phyloP scores from a whole-genome alignment of 768 basidiomycete species.

The Rickenella mellea region DNA sequence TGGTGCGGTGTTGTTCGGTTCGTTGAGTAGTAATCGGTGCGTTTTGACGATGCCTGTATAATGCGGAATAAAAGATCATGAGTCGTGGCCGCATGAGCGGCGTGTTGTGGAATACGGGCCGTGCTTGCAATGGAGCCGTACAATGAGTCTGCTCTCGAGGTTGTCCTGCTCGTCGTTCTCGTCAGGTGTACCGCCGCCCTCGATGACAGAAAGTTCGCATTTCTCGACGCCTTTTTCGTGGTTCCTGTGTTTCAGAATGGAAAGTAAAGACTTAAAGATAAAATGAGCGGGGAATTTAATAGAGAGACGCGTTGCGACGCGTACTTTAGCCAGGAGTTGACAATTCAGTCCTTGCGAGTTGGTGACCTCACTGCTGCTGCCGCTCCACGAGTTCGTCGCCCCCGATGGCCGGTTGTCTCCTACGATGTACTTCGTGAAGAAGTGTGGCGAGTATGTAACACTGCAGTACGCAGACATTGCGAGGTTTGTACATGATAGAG shows the following conservation, averaged over 20 bases:
- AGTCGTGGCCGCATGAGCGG: neutral
- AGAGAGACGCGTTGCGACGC: no score
- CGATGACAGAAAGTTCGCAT: constrained; percentile 64
- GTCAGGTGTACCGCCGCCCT: constrained; percentile 24
- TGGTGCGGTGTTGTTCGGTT: constrained; percentile 48
- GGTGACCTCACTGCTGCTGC: constrained; percentile 2
- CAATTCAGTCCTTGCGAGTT: constrained; percentile 42
- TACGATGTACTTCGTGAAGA: constrained; percentile 62
- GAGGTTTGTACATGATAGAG: constrained; percentile 68
- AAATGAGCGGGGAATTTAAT: no score
- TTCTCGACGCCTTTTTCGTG: constrained; percentile 70
- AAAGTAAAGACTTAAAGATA: constrained; percentile 46
- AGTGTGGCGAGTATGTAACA: constrained; percentile 57
- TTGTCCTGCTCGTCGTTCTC: constrained; percentile 40
- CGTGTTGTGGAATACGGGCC: constrained; percentile 30
- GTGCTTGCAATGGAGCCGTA: constrained; percentile 76
- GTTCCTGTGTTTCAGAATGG: constrained; percentile 64
- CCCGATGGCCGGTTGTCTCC: constrained; percentile 13
- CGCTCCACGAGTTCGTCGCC: constrained; percentile 3
- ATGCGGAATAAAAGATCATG: constrained; percentile 1
- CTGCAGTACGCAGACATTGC: constrained; percentile 77
- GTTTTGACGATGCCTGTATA: constrained; percentile 69
- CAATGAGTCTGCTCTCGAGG: constrained; percentile 61
- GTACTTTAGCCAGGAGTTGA: constrained; percentile 62
- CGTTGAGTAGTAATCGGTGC: constrained; percentile 57